Conservation (phyloP, 2,329 filamentous ascomycete genomes). For the Apiospora arundinis region DNA sequence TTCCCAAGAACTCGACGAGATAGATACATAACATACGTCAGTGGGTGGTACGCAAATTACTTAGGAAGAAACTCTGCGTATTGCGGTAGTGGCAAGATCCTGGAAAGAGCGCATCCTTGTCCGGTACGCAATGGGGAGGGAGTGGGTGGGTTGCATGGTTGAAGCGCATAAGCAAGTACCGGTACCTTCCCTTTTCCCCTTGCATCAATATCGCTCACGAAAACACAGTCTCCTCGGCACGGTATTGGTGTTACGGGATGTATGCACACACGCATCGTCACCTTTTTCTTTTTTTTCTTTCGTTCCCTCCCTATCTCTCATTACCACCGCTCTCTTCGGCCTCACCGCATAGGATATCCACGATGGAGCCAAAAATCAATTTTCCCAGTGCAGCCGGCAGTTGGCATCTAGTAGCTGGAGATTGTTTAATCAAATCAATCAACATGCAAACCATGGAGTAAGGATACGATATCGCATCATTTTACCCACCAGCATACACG, state of each 20-base stretch:
- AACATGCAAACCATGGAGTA: conserved; percentile 11
- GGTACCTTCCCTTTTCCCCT: neutral
- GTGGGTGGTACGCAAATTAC: conserved; percentile 17
- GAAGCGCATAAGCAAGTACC: conserved; percentile 10
- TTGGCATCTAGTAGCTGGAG: neutral
- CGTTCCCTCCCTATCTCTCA: neutral
- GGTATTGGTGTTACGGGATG: neutral
- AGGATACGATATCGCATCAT: neutral
- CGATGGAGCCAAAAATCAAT: conserved; percentile 4
- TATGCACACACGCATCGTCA: conserved; percentile 2
- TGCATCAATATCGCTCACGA: conserved; percentile 1
- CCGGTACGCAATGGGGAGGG: conserved; percentile 2
- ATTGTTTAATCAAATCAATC: conserved; percentile 10
- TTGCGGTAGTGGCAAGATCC: conserved; percentile 17
- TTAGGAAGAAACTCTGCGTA: conserved; percentile 14
- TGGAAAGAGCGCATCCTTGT: conserved; percentile 1
- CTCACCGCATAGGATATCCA: conserved; percentile 6
- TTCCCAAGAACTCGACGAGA: neutral
- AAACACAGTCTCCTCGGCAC: conserved; percentile 9
- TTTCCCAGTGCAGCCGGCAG: conserved; percentile 4
- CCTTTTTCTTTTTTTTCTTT: neutral
- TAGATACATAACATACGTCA: conserved; percentile 11
- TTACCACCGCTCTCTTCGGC: conserved; percentile 7
- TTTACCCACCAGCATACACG: conserved; percentile 13
- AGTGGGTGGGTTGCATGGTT: neutral